phyloP scores from a whole-genome alignment of 768 basidiomycete genomes.

The Paxillus ammoniavirescens region DNA sequence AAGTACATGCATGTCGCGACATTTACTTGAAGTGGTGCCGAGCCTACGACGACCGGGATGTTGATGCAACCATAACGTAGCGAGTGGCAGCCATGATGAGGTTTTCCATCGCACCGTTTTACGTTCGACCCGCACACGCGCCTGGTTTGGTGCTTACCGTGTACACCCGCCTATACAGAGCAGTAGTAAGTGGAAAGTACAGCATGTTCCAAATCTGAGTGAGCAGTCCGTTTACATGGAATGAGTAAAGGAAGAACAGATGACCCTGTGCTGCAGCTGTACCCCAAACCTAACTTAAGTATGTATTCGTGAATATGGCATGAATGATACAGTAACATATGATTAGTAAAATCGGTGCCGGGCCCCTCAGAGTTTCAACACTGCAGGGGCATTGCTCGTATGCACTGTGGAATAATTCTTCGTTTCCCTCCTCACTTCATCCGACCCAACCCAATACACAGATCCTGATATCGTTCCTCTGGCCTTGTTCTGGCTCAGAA shows the following conservation, averaged over 20 bases:
- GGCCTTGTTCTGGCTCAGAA: constrained; percentile 5
- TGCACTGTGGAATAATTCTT: constrained; percentile 7
- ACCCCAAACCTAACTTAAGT: neutral
- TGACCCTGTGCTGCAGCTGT: neutral
- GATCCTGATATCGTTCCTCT: constrained; percentile 5
- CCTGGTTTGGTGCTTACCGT: too few relatives aligned
- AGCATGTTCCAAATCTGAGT: neutral
- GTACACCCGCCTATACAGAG: too few relatives aligned
- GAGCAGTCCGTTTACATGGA: neutral
- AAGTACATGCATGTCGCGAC: too few relatives aligned
- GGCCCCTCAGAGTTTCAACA: constrained; percentile 16
- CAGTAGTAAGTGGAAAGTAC: neutral
- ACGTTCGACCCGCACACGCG: too few relatives aligned
- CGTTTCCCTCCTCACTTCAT: neutral
- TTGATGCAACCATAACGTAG: too few relatives aligned
- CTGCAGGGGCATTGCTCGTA: constrained; percentile 23
- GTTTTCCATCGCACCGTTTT: too few relatives aligned
- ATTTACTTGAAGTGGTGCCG: too few relatives aligned
- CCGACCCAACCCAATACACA: constrained; percentile 16
- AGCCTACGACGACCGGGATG: too few relatives aligned
- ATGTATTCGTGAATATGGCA: neutral
- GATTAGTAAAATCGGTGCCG: neutral
- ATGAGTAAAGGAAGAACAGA: neutral
- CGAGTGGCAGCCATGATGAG: too few relatives aligned
- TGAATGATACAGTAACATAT: neutral